These are phyloP conservation scores for Penicillium simplicissimum DNA, from an alignment of 495 filamentous ascomycete genomes.

Conservation along the genomic window DNA sequence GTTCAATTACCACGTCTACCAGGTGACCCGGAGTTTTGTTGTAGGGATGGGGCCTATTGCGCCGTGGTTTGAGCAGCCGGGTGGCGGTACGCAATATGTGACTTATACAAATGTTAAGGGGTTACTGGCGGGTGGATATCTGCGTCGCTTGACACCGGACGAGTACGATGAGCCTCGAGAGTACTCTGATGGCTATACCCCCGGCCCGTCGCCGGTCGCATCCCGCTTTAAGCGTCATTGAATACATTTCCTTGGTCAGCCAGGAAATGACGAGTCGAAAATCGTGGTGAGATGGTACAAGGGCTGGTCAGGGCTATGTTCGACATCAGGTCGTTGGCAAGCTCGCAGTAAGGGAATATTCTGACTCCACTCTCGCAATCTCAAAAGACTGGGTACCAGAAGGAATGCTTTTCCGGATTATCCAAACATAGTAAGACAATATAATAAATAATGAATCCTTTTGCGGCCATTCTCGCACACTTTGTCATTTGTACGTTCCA, in stretches of 20 bases:
- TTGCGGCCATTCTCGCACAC: background rate
- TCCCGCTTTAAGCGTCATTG: background rate
- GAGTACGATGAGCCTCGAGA: constrained; percentile 25
- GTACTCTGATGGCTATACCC: constrained; percentile 19
- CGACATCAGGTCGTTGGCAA: background rate
- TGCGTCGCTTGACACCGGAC: constrained; percentile 20
- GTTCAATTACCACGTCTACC: constrained; percentile 59
- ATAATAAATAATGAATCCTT: background rate
- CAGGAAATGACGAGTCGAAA: background rate
- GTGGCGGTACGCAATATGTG: constrained; percentile 53
- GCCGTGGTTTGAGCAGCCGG: constrained; percentile 60
- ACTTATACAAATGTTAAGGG: constrained; percentile 20
- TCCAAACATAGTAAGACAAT: background rate
- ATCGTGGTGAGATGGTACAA: background rate
- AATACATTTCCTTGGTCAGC: background rate
- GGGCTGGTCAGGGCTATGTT: background rate
- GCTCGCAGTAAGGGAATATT: background rate
- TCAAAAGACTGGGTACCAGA: background rate
- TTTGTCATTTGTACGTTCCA: background rate
- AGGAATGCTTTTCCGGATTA: background rate
- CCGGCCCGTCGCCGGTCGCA: constrained; percentile 20
- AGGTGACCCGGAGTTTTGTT: constrained; percentile 43
- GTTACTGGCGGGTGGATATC: constrained; percentile 28
- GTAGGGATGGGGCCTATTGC: constrained; percentile 53
- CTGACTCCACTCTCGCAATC: background rate